Base-by-base conservation (phyloP, 2,329 filamentous ascomycete species). In the Aureobasidium melanogenum region DNA sequence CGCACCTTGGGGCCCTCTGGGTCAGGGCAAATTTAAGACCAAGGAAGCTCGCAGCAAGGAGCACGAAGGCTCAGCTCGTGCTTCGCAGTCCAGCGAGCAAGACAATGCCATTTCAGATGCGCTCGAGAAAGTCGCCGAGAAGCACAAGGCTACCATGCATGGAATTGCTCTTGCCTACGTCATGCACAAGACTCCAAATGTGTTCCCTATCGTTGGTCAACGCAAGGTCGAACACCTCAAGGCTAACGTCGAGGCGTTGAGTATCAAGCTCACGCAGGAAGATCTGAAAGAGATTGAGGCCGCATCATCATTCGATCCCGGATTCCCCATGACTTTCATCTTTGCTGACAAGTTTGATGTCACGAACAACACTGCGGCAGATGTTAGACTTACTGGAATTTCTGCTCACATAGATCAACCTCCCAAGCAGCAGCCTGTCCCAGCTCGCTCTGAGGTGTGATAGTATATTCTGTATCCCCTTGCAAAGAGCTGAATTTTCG, bases 151-250 rank as follows among this genome's bases (percentile, higher is more conserved):
- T 14, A 59, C 48, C 17, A 30, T 63, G 26, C 55, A 63, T 26
- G 55, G 54, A 22, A 41, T 63, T 10, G 61, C 88, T 9, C 73
- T 91, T 26, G 88, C 88, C 2, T 91, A 91, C 68, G 84, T 91
- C 15, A 81, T 88, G 79, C 80, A 84, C 65, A 90, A 91, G 74
- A 64, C 65, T 61, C 82, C 86, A 0, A 84, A 89, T 67, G 85
- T 91, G 14, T 89, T 89, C 69, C 88, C 88, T 1, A 84, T 91
- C 43, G 77, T 90, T 5, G 88, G 88, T 12, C 85, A 86, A 0
- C 80, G 87, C 12, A 90, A 85, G 66, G 72, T 88, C 10, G 83
- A 86, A 54, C 87, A 91, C 69, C 75, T 92, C 43, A 82, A 85
- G 69, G 80, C 79, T 62, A 91, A 90, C 67, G 87, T 91, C 65